Base-by-base conservation (phyloP, 495 filamentous ascomycete genomes). In the Aspergillus biplanus region DNA sequence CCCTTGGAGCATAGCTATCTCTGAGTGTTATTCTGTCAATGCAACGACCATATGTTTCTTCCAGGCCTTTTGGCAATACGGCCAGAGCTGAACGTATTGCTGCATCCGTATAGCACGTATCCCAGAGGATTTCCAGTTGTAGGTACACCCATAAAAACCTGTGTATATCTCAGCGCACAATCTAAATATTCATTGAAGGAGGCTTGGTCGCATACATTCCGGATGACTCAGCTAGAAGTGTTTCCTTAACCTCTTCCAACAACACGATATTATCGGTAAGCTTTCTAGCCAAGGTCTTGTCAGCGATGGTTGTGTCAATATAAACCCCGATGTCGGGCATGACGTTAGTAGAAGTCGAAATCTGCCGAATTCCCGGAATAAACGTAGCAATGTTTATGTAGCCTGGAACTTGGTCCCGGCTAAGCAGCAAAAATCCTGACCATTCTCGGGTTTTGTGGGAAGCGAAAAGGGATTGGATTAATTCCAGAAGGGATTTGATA, bases 141-240 rank as follows among this genome's bases (percentile, higher is more conserved):
- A 73, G 65, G 55, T 58, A 67, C 5, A 71, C 70, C 72, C 70
- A 75, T 55, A 71, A 44, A 53, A 74, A 74, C 70, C 72, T 71
- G 49, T 18, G 7, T 48, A 13, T 13, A 33, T 33, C 33, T 58
- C 16, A 58, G 42, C 34, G 18, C 9, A 46, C 37, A 46, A 2
- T 34, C 2, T n/a, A 48, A n/a, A n/a, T n/a, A n/a, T n/a, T n/a
- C n/a, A n/a, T n/a, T n/a, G n/a, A n/a, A n/a, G n/a, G n/a, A n/a
- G n/a, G n/a, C n/a, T n/a, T n/a, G n/a, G n/a, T n/a, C n/a, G n/a
- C n/a, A n/a, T 67, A 70, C 65, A 67, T 70, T 65, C 62, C 65
- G 5, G 67, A 70, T 16, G 67, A 64, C 49, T 65, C 54, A 11
- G 34, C 18, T 16, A 63, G 52, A 11, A 70, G 58, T 7, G 33